Evolutionary conservation across 2,329 filamentous ascomycete genomes (phyloP), one percentile per base, ranked within the genome.

Genomic region (Calonectria ilicicola): DNA sequence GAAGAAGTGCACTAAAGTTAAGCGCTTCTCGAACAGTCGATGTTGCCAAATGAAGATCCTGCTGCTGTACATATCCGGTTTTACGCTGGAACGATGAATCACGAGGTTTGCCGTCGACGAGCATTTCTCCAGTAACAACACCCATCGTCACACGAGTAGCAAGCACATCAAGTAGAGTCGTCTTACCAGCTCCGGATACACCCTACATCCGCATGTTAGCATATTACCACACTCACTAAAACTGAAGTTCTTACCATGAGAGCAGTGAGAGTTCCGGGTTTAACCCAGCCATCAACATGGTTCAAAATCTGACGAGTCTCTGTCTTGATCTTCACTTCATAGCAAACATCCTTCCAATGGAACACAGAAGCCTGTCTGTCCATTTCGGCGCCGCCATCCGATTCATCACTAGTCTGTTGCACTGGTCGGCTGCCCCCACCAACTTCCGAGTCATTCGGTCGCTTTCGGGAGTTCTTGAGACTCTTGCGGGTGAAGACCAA

Each of bases 61-160:
- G 94, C 81, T 97, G 95, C 80, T 97, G 94, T n/a, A 95, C 95
- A 76, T 97, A 97, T 44, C 95, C 95, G 0, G 94, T 96, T 84
- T 95, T 96, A 69, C 95, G 91, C 81, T 97, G 94, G 88, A 97
- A 97, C 0, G 93, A 94, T 15, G 88, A 87, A 76, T 96, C 94
- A 35, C 93, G 91, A 27, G 89, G 91, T 35, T 88, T 88, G 3
- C 89, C 89, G 70, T 90, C 86, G 8, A 91, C 88, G 3, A 89
- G 82, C 91, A 97, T 96, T 73, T 95, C 92, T 58, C 95, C 95
- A 2, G 89, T 90, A 44, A 97, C 93, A n/a, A 96, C 92, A 81
- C 95, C 95, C 91, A 96, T 95, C 0, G 93, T 95, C 3, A 93
- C 93, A 80, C 95, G 92, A 68, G 92, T 93, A 40, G 95, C 95